Conservation (phyloP, 148 eudicot species). For the Vaccinium vitisidaea region DNA sequence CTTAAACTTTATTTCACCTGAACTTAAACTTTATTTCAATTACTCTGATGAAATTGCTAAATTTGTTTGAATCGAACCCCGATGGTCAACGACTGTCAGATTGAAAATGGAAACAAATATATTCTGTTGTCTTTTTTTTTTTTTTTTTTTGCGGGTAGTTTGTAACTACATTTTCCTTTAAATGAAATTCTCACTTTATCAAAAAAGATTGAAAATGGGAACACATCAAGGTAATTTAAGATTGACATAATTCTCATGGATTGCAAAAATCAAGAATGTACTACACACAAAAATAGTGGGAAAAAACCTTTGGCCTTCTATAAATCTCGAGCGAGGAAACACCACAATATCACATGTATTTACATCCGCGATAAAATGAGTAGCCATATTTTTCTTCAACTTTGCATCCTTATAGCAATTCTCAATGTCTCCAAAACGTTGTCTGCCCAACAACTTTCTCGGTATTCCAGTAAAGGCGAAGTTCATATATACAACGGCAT, state of each 20-base stretch:
- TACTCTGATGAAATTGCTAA: too few relatives aligned
- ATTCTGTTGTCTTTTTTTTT: too few relatives aligned
- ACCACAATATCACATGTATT: neutral
- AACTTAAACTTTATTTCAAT: too few relatives aligned
- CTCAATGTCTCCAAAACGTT: neutral
- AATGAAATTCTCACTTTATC: too few relatives aligned
- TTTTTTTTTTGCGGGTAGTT: too few relatives aligned
- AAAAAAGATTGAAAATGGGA: too few relatives aligned
- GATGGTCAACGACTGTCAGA: too few relatives aligned
- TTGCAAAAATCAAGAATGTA: neutral
- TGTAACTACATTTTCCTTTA: too few relatives aligned
- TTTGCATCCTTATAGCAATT: neutral
- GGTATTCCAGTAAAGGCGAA: neutral
- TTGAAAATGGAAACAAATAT: too few relatives aligned
- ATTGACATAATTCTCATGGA: neutral
- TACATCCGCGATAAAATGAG: neutral
- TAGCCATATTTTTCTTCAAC: neutral
- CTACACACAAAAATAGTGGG: neutral
- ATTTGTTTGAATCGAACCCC: too few relatives aligned
- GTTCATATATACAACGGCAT: neutral
- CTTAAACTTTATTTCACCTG: too few relatives aligned
- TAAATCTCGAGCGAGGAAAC: neutral
- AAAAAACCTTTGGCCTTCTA: neutral
- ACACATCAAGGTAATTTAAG: too few relatives aligned
- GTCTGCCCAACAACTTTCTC: neutral